These are phyloP conservation scores for Talaromyces sp. DNA, from an alignment of 2,329 filamentous ascomycete species.

Conservation along the genomic window DNA sequence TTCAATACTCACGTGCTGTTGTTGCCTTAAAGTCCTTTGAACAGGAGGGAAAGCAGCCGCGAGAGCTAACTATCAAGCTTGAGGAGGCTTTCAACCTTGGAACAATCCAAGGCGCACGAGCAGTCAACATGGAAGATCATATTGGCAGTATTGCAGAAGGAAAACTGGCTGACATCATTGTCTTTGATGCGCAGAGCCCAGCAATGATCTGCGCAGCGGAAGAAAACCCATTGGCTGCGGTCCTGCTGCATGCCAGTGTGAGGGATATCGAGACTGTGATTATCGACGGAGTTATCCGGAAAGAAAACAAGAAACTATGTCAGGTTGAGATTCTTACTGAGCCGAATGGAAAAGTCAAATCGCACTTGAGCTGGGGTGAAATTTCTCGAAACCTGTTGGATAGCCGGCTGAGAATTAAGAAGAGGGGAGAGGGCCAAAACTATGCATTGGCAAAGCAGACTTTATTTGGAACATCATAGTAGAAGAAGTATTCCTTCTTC, in stretches of 20 bases:
- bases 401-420: neutral
- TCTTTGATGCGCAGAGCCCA: slow-evolving; percentile 22
- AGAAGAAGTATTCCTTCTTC: neutral
- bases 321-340: neutral
- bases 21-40: neutral
- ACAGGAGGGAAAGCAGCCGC: neutral
- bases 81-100: slow-evolving; percentile 15
- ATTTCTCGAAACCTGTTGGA: neutral
- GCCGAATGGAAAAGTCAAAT: neutral
- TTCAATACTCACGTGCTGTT: neutral
- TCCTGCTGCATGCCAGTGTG: slow-evolving; percentile 22
- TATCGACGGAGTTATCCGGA: slow-evolving; percentile 18
- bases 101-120: slow-evolving; percentile 25
- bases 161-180: slow-evolving; percentile 24
- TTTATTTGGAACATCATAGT: neutral
- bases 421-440: neutral
- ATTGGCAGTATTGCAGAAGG: slow-evolving; percentile 23
- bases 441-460: neutral
- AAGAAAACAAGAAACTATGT: neutral
- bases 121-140: slow-evolving; percentile 21
- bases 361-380: neutral
- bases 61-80: neutral
- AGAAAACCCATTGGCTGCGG: slow-evolving; percentile 22
- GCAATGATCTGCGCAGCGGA: slow-evolving; percentile 22
- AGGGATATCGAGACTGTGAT: slow-evolving; percentile 24